Base-by-base conservation (phyloP, 2,329 filamentous ascomycete species). In the Claviceps capensis region DNA sequence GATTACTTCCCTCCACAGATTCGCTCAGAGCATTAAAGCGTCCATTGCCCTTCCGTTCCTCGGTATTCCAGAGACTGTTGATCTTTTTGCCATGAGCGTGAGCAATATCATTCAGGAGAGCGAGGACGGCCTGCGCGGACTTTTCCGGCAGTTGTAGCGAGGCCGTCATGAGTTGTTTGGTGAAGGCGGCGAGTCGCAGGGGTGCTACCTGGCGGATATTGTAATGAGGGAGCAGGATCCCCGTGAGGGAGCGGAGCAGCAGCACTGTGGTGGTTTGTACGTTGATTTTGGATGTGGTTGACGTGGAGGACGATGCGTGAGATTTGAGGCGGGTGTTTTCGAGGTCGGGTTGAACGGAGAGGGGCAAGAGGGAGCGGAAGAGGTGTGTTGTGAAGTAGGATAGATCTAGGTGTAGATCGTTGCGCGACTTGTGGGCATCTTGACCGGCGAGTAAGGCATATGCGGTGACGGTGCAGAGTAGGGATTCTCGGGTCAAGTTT, bases 401-500 rank as follows among this genome's bases (percentile, higher is more conserved):
- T 40, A 98, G 80, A 66, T 98, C 94, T 48, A 98, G 82, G 62
- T 90, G 86, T 4, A 97, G 78, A 45, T 83, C 77, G 44, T 83
- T 79, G 53, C 88, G 85, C 48, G 88, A 86, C 69, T 89, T 91
- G 69, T 86, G 84, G 16, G 83, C 88, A 62, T 96, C 91, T 71
- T 98, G 93, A 48, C 93, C 91, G 57, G 93, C 87, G 41, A 98
- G 82, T 6, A 98, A 82, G n/a, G 91, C 89, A 63, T 95, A 97
- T 26, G 94, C 93, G 1, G 93, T 98, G 61, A 94, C 89, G 53
- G 90, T 94, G 72, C 91, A 96, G 52, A 98, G 85, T 5, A 98
- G 82, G 11, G 87, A 81, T 68, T 97, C 90, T 57, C 93, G 84
- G 26, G 84, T 88, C 11, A 85, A 72, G 67, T 95, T 90, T 52